Evolutionary conservation across 345 rosid genomes (phyloP), one percentile per base, ranked within the genome.

Genomic region (Bruguiera parviflora): DNA sequence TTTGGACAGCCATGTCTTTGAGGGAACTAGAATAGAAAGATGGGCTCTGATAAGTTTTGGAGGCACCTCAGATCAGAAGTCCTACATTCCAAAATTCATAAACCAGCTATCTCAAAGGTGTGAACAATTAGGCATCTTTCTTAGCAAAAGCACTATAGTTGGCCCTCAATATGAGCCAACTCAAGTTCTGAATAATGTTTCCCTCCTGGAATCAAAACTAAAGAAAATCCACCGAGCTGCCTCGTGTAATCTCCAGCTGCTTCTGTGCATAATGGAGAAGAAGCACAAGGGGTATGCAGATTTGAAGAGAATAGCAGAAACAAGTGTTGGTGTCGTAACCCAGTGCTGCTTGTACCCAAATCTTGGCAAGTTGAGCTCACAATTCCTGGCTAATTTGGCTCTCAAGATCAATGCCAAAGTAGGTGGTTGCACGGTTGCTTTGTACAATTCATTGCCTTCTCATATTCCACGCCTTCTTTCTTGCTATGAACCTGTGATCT

Each of bases 321-420:
- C 98, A 15, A 83, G 83, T 49, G 86, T 91, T 2, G 98, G 98
- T 15, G 92, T 94, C 19, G 78, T 94, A 49, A 94, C 84, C 18
- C 98, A 94, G 49, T 94, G 98, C 75, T 94, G 98, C 85, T 77
- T 94, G 78, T 94, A 88, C 73, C 67, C 88, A 8, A 94, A 94
- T 84, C 91, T 94, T 62, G 65, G 84, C 69, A 91, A 88, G 78
- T 78, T 86, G 77, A 91, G 72, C 67, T 94, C 98, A 61, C 98
- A 94, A 74, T 94, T 91, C 46, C 88, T 94, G 6, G 96, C 97
- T 25, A 94, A 94, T 77, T 73, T 94, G 58, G 91, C 98, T 61
- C 92, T 94, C 65, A 94, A 94, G 86, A 94, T 94, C 77, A 94
- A 89, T 71, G 96, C 97, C 69, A 94, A 94, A 81, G 89, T 94